Base-by-base conservation (phyloP, 208 protist genomes). In the Trichomonas tenax region DNA sequence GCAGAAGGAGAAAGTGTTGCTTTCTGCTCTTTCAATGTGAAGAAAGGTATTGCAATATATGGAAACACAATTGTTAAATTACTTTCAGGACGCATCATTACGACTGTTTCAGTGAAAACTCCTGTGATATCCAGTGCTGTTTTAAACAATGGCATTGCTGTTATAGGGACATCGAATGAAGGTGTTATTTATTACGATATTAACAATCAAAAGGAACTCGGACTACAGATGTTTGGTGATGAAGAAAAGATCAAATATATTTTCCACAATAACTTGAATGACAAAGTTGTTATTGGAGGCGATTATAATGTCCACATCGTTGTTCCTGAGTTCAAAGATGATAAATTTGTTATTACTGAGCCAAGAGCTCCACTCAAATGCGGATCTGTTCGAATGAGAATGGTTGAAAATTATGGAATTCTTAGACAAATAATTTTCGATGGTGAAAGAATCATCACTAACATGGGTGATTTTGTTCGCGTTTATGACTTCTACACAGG, bases 401-500 rank as follows among this genome's bases (percentile, higher is more conserved):
- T 48, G 44, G 46, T 14, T 34, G 86, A 44, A 0, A 44, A 93
- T n/a, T 48, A 49, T 51, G 86, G 44, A n/a, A 14, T 44, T n/a
- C 14, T 93, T 4, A 93, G 46, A 36, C 86, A 93, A 51, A 38
- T 93, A 34, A 38, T 93, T 48, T 93, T 93, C 31, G 86, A 93
- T 51, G 86, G 86, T 26, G 86, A 93, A 93, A 93, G 86, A 51
- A 34, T 93, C 10, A 93, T 93, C 17, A 51, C 86, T 49, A 93
- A 93, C 15, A 51, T 93, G 40, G 44, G 44, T 17, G 14, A 23
- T 23, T 93, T 93, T 51, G 86, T 93, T 23, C 48, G 86, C 48
- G 86, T 93, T 38, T 93, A 93, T 93, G 86, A 93, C 38, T 93
- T 93, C 15, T 93, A 93, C 31, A 93, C 40, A 38, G 86, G 86